Conservation (phyloP, 176 grass and related monocot species). For the Pontederia paniculata region DNA sequence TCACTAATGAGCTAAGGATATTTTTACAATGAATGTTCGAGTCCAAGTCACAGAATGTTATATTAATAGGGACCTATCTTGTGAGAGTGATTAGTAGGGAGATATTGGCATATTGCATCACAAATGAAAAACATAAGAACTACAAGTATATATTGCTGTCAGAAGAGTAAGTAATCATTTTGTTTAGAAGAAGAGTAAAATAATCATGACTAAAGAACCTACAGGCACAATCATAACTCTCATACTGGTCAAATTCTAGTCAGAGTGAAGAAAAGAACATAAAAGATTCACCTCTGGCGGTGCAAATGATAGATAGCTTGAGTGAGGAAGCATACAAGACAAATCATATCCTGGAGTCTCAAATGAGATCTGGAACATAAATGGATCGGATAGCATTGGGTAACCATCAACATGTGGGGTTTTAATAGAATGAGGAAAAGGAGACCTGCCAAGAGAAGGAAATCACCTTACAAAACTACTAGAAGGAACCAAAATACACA, state of each 20-base stretch:
- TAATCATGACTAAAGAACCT: not conserved
- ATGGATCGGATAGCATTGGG: slow-evolving; percentile 49
- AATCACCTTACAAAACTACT: not conserved
- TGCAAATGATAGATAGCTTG: slow-evolving; percentile 90
- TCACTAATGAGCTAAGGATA: too few relatives aligned
- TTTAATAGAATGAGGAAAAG: slow-evolving; percentile 32
- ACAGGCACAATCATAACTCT: not conserved
- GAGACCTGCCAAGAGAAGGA: slow-evolving; percentile 39
- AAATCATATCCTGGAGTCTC: slow-evolving; percentile 56
- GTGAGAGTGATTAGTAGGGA: too few relatives aligned
- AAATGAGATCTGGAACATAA: slow-evolving; percentile 48
- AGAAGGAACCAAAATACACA: not conserved
- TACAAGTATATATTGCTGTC: too few relatives aligned
- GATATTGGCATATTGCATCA: too few relatives aligned
- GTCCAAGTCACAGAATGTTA: too few relatives aligned
- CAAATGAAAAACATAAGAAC: too few relatives aligned
- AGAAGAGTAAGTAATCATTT: too few relatives aligned
- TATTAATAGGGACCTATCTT: too few relatives aligned
- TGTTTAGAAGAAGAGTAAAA: not conserved
- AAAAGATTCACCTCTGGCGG: slow-evolving; percentile 45
- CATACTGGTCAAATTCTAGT: slow-evolving; percentile 2
- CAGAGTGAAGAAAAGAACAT: not conserved
- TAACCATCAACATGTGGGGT: slow-evolving; percentile 54
- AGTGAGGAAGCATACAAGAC: slow-evolving; percentile 28
- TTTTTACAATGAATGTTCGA: too few relatives aligned